These are phyloP conservation scores for Mycena rosella DNA, from an alignment of 768 basidiomycete genomes.

Conservation along the genomic window DNA sequence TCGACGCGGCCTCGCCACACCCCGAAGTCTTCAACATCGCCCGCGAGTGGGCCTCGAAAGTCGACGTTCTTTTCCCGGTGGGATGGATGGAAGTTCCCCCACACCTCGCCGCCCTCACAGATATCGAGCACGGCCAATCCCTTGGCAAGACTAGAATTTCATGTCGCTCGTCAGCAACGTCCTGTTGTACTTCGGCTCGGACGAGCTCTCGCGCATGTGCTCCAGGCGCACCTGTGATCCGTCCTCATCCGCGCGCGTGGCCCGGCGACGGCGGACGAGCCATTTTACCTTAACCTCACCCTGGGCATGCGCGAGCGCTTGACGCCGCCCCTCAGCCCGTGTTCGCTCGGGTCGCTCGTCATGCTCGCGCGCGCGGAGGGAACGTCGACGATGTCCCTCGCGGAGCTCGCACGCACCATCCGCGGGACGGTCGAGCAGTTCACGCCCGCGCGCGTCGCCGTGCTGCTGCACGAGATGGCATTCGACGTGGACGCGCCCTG, in stretches of 20 bases:
- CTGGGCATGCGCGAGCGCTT: slow-evolving; percentile 44
- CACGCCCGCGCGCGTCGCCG: slow-evolving; percentile 41
- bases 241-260: slow-evolving; percentile 48
- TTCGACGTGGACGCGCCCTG: slow-evolving; percentile 47
- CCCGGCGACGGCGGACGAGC: slow-evolving; percentile 36
- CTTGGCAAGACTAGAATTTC: slow-evolving; percentile 48
- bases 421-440: slow-evolving; percentile 43
- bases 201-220: slow-evolving; percentile 48
- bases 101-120: slow-evolving; percentile 16
- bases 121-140: slow-evolving; percentile 38
- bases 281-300: slow-evolving; percentile 44
- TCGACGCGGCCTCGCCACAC: slow-evolving; percentile 42
- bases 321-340: slow-evolving; percentile 40
- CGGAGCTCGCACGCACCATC: slow-evolving; percentile 43
- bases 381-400: slow-evolving; percentile 28
- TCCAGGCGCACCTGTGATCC: slow-evolving; percentile 53
- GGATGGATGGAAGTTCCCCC: slow-evolving; percentile 38
- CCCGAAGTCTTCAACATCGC: slow-evolving; percentile 39
- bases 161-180: slow-evolving; percentile 42
- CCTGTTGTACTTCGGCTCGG: slow-evolving; percentile 42
- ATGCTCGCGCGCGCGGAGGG: slow-evolving; percentile 43
- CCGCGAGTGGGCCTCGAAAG: too few species aligned
- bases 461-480: slow-evolving; percentile 51
- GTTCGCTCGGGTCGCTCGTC: slow-evolving; percentile 51
- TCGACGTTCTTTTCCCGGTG: too few species aligned